Evolutionary conservation across 768 basidiomycete genomes (phyloP).

Genomic region (Hirschioporus abietinus): DNA sequence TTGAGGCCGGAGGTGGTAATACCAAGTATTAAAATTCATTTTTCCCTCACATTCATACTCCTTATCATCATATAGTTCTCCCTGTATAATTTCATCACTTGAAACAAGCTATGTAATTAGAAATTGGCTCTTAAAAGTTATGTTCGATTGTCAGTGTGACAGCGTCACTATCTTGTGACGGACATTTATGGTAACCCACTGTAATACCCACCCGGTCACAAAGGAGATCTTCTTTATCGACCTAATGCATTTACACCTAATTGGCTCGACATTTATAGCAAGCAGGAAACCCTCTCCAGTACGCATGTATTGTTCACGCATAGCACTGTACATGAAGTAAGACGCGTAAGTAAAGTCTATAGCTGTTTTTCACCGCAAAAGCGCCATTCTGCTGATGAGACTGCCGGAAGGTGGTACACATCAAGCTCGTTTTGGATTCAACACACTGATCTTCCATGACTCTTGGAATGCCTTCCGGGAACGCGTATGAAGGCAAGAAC

Average conservation of each 20-base stretch:
- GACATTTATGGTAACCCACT: too few relatives aligned
- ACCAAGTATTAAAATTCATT: conserved; percentile 7
- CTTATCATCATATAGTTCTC: too few relatives aligned
- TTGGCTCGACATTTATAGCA: too few relatives aligned
- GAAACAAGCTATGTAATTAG: too few relatives aligned
- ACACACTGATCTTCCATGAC: conserved; percentile 19
- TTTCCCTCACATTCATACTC: too few relatives aligned
- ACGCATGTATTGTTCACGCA: conserved; percentile 99
- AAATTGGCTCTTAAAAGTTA: too few relatives aligned
- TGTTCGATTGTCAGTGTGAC: too few relatives aligned
- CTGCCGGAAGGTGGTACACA: background rate
- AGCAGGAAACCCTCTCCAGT: conserved; percentile 97
- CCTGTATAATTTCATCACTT: too few relatives aligned
- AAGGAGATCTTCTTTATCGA: too few relatives aligned
- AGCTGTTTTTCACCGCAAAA: background rate
- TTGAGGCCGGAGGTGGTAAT: conserved; percentile 10
- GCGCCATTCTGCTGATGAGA: background rate
- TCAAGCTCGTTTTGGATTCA: background rate
- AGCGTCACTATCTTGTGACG: too few relatives aligned
- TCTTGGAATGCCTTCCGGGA: conserved; percentile 47
- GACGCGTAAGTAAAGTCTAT: conserved; percentile 9
- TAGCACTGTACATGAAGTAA: conserved; percentile 55
- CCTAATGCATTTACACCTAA: too few relatives aligned
- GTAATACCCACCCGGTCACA: too few relatives aligned
- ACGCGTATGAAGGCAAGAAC: conserved; percentile 58